phyloP scores from a whole-genome alignment of 2,329 filamentous ascomycete species.

The Chrysoporthe cubensis region DNA sequence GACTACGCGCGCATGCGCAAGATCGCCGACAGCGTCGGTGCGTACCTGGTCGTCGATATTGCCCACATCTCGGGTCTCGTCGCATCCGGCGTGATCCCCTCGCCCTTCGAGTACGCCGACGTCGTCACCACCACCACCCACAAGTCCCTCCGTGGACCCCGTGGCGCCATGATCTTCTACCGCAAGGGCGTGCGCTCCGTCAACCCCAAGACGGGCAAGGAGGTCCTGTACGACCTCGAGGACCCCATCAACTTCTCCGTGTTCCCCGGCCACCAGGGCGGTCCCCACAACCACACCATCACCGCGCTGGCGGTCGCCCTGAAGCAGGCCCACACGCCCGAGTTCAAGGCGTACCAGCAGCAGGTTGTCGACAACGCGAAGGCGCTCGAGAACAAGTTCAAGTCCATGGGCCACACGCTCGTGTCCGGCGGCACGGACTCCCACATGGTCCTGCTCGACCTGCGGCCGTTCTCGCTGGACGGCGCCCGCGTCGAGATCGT shows the following conservation, averaged over 20 bases:
- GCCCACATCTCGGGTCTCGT: slow-evolving; percentile 97
- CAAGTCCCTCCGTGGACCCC: slow-evolving; percentile 96
- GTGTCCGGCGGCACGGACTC: slow-evolving; percentile 96
- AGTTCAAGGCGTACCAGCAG: slow-evolving; percentile 94
- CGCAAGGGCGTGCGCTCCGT: slow-evolving; percentile 92
- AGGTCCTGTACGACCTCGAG: slow-evolving; percentile 91
- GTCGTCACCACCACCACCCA: slow-evolving; percentile 98
- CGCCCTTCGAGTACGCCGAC: slow-evolving; percentile 90
- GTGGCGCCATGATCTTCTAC: slow-evolving; percentile 99
- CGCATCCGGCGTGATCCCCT: slow-evolving; percentile 89
- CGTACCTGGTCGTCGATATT: slow-evolving; percentile 97
- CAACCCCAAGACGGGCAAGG: slow-evolving; percentile 88
- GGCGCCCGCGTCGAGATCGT: slow-evolving; percentile 95
- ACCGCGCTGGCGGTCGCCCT: slow-evolving; percentile 93
- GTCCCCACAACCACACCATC: slow-evolving; percentile 99
- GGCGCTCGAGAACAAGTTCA: slow-evolving; percentile 82
- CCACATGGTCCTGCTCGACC: slow-evolving; percentile 94
- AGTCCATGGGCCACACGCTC: slow-evolving; percentile 88
- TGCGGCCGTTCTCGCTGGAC: slow-evolving; percentile 84
- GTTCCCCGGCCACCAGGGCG: slow-evolving; percentile 98
- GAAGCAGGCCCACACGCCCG: slow-evolving; percentile 86
- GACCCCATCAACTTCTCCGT: slow-evolving; percentile 98
- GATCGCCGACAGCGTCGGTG: slow-evolving; percentile 90
- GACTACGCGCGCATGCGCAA: slow-evolving; percentile 96
- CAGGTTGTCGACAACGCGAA: slow-evolving; percentile 93